Evolutionary conservation across 2,329 filamentous ascomycete genomes (phyloP).

Genomic region (Fusarium sp.): DNA sequence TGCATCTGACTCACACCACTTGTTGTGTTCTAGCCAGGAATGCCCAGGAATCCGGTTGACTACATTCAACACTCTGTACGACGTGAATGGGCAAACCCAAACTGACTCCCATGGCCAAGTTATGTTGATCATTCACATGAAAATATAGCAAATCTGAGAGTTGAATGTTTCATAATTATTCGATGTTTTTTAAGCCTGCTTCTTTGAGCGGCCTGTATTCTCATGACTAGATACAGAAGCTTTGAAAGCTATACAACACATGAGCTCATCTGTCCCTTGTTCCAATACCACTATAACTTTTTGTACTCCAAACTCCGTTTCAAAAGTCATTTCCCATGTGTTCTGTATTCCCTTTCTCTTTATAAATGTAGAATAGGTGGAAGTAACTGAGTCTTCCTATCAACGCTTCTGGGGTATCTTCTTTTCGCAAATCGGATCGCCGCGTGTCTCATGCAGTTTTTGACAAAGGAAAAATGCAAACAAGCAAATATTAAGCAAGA

Average conservation of each 20-base stretch:
- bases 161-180: constrained; percentile 26
- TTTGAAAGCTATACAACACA: constrained; percentile 33
- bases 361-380: constrained; percentile 30
- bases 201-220: constrained; percentile 27
- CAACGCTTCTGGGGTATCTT: constrained; percentile 47
- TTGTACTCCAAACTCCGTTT: constrained; percentile 29
- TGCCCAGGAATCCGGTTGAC: background rate
- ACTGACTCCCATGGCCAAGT: background rate
- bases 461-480: constrained; percentile 31
- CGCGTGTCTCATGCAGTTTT: constrained; percentile 41
- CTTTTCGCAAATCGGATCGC: constrained; percentile 42
- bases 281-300: constrained; percentile 22
- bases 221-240: constrained; percentile 34
- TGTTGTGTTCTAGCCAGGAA: constrained; percentile 1
- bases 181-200: constrained; percentile 28
- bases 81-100: background rate
- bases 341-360: constrained; percentile 44
- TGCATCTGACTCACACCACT: constrained; percentile 1
- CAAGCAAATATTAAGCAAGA: constrained; percentile 20
- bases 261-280: constrained; percentile 25
- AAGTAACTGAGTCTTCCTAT: constrained; percentile 40
- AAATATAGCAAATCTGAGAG: background rate
- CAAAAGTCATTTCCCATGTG: constrained; percentile 34
- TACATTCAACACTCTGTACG: background rate
- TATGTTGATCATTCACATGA: constrained; percentile 12